Conservation (phyloP, 441 rosid genomes). For the Euphorbia celastroides region DNA sequence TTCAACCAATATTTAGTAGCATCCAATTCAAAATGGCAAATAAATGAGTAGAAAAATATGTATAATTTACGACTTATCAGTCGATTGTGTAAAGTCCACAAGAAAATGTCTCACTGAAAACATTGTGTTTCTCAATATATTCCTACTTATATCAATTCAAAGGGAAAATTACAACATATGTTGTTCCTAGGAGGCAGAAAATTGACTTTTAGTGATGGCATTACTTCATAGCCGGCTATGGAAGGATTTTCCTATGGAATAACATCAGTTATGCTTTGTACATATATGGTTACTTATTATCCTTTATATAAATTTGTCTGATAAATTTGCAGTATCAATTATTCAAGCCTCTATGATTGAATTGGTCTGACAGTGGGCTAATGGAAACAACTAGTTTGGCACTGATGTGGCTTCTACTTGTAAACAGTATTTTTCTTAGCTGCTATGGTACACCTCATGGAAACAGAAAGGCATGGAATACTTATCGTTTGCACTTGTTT, state of each 20-base stretch:
- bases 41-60: too few relatives aligned
- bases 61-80: too few relatives aligned
- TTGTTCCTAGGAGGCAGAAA: not conserved
- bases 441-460: constrained; percentile 17
- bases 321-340: not conserved
- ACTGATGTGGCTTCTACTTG: not conserved
- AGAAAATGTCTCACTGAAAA: not conserved
- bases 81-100: too few relatives aligned
- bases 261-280: not conserved
- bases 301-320: not conserved
- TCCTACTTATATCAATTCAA: not conserved
- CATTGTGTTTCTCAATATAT: not conserved
- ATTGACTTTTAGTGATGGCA: not conserved
- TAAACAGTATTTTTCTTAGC: constrained; percentile 1
- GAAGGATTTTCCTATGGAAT: constrained; percentile 1
- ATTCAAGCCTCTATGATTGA: not conserved
- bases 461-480: constrained; percentile 18
- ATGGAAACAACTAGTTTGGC: constrained; percentile 19
- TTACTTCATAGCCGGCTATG: not conserved
- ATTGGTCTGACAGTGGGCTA: not conserved
- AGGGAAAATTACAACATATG: not conserved
- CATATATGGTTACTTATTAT: not conserved
- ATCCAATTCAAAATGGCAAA: too few relatives aligned
- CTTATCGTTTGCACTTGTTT: too few relatives aligned
- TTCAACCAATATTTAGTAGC: too few relatives aligned